phyloP scores from a whole-genome alignment of 2,329 filamentous ascomycete species.

The Westerdykella aurantiaca region DNA sequence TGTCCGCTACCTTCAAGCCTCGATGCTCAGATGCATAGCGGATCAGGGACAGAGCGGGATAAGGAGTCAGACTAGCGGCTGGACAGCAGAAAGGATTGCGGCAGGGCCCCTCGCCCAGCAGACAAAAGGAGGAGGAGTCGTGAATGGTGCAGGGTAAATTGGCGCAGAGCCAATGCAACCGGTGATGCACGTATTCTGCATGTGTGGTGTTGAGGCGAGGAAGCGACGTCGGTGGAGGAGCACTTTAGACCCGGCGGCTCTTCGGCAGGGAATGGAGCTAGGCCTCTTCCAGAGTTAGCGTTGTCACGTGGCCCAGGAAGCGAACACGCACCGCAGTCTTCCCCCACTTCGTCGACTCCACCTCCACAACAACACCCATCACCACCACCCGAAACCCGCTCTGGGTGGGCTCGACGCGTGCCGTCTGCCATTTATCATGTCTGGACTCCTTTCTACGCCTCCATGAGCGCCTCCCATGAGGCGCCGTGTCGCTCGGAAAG shows the following conservation, averaged over 20 bases:
- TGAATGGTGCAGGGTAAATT: constrained; percentile 1
- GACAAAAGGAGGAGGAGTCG: no score
- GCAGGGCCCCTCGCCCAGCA: no score
- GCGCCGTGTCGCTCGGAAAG: constrained; percentile 20
- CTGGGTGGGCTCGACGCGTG: constrained; percentile 1
- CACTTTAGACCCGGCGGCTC: constrained; percentile 13
- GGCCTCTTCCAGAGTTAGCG: constrained; percentile 9
- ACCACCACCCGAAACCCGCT: constrained; percentile 8
- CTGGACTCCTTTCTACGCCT: constrained; percentile 1
- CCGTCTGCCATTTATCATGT: constrained; percentile 8
- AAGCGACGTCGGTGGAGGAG: constrained; percentile 6
- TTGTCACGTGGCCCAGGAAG: constrained; percentile 23
- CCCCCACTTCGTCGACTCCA: constrained; percentile 23
- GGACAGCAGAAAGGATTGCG: no score
- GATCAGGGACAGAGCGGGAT: no score
- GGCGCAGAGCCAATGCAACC: constrained; percentile 9
- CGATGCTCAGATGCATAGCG: no score
- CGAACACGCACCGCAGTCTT: constrained; percentile 14
- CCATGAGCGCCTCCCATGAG: constrained; percentile 11
- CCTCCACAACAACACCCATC: constrained; percentile 20
- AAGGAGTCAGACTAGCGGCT: no score
- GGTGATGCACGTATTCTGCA: constrained; percentile 9
- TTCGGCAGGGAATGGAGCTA: constrained; percentile 9
- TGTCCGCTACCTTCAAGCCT: no score
- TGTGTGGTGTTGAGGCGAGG: constrained; percentile 16